phyloP scores from a whole-genome alignment of 352 stramenopile genomes.

The Phytopythium litorale region DNA sequence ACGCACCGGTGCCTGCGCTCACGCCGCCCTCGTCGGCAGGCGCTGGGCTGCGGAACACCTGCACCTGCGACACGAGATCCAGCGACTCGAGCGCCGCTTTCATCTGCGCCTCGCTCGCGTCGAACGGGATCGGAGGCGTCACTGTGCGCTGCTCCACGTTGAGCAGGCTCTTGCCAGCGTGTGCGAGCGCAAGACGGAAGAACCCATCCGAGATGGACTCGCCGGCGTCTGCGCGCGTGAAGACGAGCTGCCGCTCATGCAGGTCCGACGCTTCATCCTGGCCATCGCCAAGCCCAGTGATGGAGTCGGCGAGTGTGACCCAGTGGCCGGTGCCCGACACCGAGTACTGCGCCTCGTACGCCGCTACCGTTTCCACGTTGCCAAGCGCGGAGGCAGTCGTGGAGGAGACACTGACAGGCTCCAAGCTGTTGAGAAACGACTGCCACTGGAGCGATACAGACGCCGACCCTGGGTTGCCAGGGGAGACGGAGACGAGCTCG shows the following conservation, averaged over 20 bases:
- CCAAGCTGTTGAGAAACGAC: conserved; percentile 30
- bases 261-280: conserved; percentile 10
- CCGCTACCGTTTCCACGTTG: conserved; percentile 26
- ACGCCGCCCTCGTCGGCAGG: conserved; percentile 2
- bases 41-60: conserved; percentile 38
- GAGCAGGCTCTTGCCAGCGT: conserved; percentile 30
- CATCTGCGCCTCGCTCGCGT: conserved; percentile 55
- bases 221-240: conserved; percentile 42
- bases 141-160: conserved; percentile 35
- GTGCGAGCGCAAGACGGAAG: conserved; percentile 46
- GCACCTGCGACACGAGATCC: conserved; percentile 53
- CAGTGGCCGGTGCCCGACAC: conserved; percentile 38
- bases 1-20: conserved; percentile 13
- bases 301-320: conserved; percentile 22
- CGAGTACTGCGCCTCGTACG: conserved; percentile 56
- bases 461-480: conserved; percentile 37
- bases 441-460: conserved; percentile 38
- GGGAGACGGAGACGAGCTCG: conserved; percentile 22
- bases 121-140: conserved; percentile 66
- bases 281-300: conserved; percentile 23
- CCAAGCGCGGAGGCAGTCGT: conserved; percentile 9
- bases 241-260: conserved; percentile 33
- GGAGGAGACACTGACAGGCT: conserved; percentile 3
- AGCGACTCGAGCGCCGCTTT: conserved; percentile 72
- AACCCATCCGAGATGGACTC: conserved; percentile 44